phyloP scores from a whole-genome alignment of 1,284 basidiomycete genomes.

The Coniferiporia weirii region DNA sequence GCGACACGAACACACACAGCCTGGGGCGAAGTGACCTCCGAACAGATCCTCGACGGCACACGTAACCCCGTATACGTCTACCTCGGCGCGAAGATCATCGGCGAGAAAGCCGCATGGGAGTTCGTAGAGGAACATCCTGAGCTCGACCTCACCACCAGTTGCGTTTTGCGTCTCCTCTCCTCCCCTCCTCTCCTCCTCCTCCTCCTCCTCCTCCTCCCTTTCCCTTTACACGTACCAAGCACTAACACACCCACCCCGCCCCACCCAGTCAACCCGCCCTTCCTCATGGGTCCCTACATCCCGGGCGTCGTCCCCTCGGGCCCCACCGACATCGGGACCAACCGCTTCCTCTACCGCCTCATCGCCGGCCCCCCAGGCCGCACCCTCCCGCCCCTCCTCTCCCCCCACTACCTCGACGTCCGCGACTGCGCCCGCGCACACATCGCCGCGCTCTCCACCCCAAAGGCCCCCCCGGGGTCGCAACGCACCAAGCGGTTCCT shows the following conservation, averaged over 20 bases:
- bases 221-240: too few relatives aligned
- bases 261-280: not conserved
- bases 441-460: constrained; percentile 26
- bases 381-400: constrained; percentile 6
- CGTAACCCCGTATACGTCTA: constrained; percentile 23
- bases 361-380: not conserved
- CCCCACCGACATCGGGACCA: not conserved
- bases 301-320: not conserved
- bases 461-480: constrained; percentile 3
- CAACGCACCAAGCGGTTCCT: constrained; percentile 27
- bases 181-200: too few relatives aligned
- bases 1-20: too few relatives aligned
- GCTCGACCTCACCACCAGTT: constrained; percentile 29
- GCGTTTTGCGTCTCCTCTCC: too few relatives aligned
- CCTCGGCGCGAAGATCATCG: constrained; percentile 31
- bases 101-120: constrained; percentile 33
- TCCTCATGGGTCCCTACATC: constrained; percentile 1
- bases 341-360: not conserved
- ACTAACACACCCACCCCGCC: too few relatives aligned
- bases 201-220: too few relatives aligned
- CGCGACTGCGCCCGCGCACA: constrained; percentile 35
- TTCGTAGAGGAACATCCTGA: constrained; percentile 31
- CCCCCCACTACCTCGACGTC: constrained; percentile 31
- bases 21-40: not conserved
- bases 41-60: not conserved